Evolutionary conservation across 306 rosid genomes (phyloP), one percentile per base, ranked within the genome.

Genomic region (Luffa aegyptiaca): DNA sequence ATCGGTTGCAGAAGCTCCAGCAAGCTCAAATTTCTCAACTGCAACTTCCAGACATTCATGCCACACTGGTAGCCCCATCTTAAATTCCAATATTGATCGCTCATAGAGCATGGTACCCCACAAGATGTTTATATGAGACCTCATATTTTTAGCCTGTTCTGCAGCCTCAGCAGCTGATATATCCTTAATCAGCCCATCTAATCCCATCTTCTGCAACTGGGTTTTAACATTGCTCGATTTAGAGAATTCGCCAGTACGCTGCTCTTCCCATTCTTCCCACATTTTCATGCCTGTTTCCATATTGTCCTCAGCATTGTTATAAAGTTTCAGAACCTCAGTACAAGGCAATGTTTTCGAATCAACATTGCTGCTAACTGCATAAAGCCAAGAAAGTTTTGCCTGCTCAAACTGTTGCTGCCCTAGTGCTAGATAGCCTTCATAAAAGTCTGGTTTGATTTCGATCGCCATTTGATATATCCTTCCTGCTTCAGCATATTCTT

Each of bases 31-130:
- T 80, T 92, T 94, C 86, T 94, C 96, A 41, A 89, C 70, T 77
- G 97, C 89, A 84, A 82, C 87, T 78, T 89, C 92, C 68, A 92
- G 83, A 78, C 90, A 81, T 83, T 92, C 97, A 45, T 86, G 85
- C 98, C 98, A 94, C 36, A 80, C 80, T 1, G 93, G 97, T 74
- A 91, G 80, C 75, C 86, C 90, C 81, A 90, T 76, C 83, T 89
- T 92, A 83, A 88, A 91, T 82, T 94, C 98, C 75, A 90, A 84
- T 36, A 89, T 86, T 0, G 98, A 94, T 64, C 93, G 96, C 81
- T 94, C 97, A 33, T 91, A 94, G 7, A 94, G 88, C 93, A 94
- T 88, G 57, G 92, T 90, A 37, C 97, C 98, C 97, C 97, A 94
- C 53, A 90, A 78, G 84, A 91, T 87, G 83, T 91, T 90, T 75